Evolutionary conservation across 305 asterid genomes (phyloP), one percentile per base, ranked within the genome.

Genomic region (Fraxinus floribunda): DNA sequence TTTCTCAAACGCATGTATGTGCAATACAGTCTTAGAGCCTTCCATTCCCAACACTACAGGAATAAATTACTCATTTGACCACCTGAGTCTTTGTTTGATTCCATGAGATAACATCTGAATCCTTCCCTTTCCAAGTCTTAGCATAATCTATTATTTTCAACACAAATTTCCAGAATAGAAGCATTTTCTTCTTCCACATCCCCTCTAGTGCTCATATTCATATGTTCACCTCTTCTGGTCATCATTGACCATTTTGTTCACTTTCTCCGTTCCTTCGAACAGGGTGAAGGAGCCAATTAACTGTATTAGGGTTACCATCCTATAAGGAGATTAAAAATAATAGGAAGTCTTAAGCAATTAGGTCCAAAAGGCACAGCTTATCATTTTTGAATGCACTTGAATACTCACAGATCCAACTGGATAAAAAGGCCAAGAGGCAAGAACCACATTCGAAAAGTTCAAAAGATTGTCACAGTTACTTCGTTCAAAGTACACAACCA

Each of bases 401-500:
- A 60, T 20, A 20, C 30, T 20, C 70, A 60, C 29, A 20, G 70
- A 60, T 7, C 30, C 30, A 60, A 0, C 3, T 7, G 29, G 11
- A 60, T 60, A 60, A 20, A 7, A 60, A 6, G 30, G 29, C 70
- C 30, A 60, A 60, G 70, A 60, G 29, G 30, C 30, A 60, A 60
- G 30, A 60, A 60, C 13, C 70, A 18, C 70, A 60, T 18, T 60
- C 15, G 5, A 60, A 20, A 20, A 20, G 70, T 60, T 60, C 26
- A 60, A 18, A 60, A n/a, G 70, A 60, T 5, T 20, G 30, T 20
- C 13, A 57, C 68, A 20, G 70, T 60, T 6, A 60, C 36, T 75
- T 75, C 24, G 49, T 36, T 41, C 76, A 44, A 74, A 36, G 34
- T 75, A 78, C 77, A n/a, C 76, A 16, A 81, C 64, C 36, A 52